These are phyloP conservation scores for Persicaria maculosa DNA, from an alignment of 148 eudicot species.

Conservation along the genomic window DNA sequence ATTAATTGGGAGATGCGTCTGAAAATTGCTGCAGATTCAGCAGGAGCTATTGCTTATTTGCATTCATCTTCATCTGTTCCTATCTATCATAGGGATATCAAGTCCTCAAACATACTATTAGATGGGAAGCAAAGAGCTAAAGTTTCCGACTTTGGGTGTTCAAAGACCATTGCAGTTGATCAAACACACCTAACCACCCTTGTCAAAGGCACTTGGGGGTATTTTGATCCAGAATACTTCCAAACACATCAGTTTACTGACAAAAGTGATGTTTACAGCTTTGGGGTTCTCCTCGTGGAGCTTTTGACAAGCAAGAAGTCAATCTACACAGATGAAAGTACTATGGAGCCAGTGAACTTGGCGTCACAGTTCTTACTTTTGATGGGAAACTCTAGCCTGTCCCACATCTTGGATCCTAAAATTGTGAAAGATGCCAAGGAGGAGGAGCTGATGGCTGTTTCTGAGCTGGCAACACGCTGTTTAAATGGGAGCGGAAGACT, in stretches of 20 bases:
- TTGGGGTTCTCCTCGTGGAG: neutral
- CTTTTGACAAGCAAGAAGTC: conserved; percentile 6
- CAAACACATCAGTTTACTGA: conserved; percentile 1
- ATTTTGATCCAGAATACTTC: conserved; percentile 2
- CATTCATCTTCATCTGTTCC: neutral
- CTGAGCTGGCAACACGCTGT: neutral
- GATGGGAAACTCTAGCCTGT: neutral
- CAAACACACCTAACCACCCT: conserved; percentile 8
- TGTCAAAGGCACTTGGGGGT: conserved; percentile 2
- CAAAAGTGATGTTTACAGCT: neutral
- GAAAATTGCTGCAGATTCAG: conserved; percentile 6
- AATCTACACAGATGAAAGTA: neutral
- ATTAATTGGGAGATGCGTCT: conserved; percentile 5
- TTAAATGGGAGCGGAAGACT: neutral
- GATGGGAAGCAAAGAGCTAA: neutral
- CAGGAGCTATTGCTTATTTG: neutral
- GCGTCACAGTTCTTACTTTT: neutral
- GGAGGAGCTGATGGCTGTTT: neutral
- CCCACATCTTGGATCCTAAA: neutral
- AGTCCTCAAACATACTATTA: conserved; percentile 3
- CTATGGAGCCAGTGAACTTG: conserved; percentile 9
- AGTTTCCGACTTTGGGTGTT: conserved; percentile 2
- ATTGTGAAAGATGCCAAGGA: neutral
- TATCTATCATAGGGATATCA: conserved; percentile 7
- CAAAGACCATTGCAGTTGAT: conserved; percentile 2